These are phyloP conservation scores for Harrya chromipes DNA, from an alignment of 768 basidiomycete species.

Conservation along the genomic window DNA sequence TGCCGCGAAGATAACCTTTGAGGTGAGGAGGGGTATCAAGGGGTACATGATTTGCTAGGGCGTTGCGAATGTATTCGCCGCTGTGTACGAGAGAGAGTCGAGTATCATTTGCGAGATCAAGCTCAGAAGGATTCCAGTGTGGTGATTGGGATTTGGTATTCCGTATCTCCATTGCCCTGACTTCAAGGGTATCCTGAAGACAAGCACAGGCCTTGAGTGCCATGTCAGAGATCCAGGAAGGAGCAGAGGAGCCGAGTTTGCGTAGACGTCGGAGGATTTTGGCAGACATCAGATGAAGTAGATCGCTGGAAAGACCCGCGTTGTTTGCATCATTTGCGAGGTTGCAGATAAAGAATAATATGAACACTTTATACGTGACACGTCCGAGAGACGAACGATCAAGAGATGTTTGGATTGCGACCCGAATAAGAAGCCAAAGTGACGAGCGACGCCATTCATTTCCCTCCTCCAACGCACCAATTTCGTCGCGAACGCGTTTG, in stretches of 20 bases:
- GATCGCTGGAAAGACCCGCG: conserved; percentile 7
- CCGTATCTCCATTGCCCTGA: not conserved
- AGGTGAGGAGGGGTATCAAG: not conserved
- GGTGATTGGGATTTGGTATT: conserved; percentile 6
- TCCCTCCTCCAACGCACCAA: not conserved
- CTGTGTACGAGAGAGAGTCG: conserved; percentile 31
- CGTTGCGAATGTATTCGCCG: conserved; percentile 24
- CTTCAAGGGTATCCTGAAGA: not conserved
- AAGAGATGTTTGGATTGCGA: conserved; percentile 32
- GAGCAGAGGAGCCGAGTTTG: not conserved
- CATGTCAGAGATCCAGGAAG: not conserved
- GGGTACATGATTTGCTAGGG: conserved; percentile 3
- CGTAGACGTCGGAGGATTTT: conserved; percentile 1
- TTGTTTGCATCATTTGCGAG: conserved; percentile 21
- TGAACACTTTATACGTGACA: conserved; percentile 45
- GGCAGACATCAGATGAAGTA: not conserved
- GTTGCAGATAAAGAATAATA: conserved; percentile 37
- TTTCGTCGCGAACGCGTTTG: conserved; percentile 7
- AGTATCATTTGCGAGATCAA: conserved; percentile 30
- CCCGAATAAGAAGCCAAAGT: conserved; percentile 35
- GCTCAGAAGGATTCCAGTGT: conserved; percentile 17
- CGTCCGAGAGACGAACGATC: conserved; percentile 1
- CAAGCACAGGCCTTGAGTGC: not conserved
- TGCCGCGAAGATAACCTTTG: not conserved
- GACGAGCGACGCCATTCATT: conserved; percentile 32